A percentile compares a stretch with the other conserved stretches of the same genome.
phyloP scores from a whole-genome alignment of 2,329 filamentous ascomycete species.

The Neofusicoccum cordaticola region DNA sequence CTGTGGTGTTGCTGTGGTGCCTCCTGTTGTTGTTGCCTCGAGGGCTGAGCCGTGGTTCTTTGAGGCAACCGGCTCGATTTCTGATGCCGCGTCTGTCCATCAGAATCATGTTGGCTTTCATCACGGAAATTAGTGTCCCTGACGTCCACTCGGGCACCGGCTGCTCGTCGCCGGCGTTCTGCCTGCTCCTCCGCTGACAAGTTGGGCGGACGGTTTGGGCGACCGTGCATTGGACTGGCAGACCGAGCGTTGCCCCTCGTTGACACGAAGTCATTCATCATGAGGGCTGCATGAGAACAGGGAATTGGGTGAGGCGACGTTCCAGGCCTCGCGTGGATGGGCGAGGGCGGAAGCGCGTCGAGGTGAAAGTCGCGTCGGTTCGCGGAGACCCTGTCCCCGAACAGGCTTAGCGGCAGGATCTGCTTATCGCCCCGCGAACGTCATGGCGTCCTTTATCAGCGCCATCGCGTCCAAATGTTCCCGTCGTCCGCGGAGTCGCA shows the following conservation, averaged over 20 bases:
- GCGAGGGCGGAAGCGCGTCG: not conserved
- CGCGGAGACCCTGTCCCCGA: not conserved
- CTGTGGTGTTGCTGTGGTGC: not conserved
- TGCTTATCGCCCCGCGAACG: conserved; percentile 6
- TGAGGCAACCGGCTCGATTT: not conserved
- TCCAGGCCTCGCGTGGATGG: not conserved
- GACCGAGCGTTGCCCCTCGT: not conserved
- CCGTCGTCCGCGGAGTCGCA: not conserved
- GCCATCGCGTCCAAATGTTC: conserved; percentile 6
- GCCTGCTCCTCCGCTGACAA: not conserved
- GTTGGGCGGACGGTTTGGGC: not conserved
- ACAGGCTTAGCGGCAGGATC: not conserved
- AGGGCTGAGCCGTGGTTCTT: not conserved
- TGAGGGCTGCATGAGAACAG: not conserved
- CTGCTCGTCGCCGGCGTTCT: not conserved
- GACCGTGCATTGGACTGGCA: not conserved
- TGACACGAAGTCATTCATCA: not conserved
- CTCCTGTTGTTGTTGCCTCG: not conserved
- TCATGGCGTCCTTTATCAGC: not conserved
- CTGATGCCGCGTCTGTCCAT: not conserved
- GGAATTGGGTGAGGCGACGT: not conserved
- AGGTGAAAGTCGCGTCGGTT: not conserved
- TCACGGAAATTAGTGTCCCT: not conserved
- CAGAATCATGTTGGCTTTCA: not conserved
- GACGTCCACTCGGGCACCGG: not conserved